Evolutionary conservation across 73 alveolate genomes (phyloP).

Genomic region (Paramecium biaurelia): DNA sequence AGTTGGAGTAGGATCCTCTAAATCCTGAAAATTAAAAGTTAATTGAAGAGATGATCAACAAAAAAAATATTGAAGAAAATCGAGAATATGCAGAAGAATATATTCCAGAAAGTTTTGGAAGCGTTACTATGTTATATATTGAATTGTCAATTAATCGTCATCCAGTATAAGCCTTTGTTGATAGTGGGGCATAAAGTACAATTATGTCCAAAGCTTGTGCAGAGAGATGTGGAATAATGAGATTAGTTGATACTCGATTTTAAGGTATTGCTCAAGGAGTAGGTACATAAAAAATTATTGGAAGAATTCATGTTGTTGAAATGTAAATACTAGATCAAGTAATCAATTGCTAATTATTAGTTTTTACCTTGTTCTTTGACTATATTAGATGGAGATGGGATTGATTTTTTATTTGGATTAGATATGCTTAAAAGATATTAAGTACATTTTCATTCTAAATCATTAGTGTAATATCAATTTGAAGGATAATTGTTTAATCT

Average conservation of each 20-base stretch:
- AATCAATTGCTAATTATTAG: neutral
- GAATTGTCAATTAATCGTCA: constrained; percentile 78
- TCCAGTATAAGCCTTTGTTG: constrained; percentile 88
- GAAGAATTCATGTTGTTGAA: constrained; percentile 92
- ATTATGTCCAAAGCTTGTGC: constrained; percentile 83
- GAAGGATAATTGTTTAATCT: constrained; percentile 73
- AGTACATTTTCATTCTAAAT: neutral
- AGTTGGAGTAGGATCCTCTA: constrained; percentile 72
- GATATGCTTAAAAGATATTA: constrained; percentile 85
- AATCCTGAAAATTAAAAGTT: constrained; percentile 82
- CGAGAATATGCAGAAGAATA: constrained; percentile 78
- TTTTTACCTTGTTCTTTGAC: constrained; percentile 81
- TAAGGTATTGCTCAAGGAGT: constrained; percentile 93
- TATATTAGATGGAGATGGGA: constrained; percentile 85
- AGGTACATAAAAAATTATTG: constrained; percentile 86
- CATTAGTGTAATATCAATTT: constrained; percentile 86
- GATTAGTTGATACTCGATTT: constrained; percentile 86
- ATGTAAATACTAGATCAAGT: constrained; percentile 79
- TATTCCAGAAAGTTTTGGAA: constrained; percentile 89
- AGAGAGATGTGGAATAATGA: constrained; percentile 83
- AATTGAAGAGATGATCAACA: constrained; percentile 81
- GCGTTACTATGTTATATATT: constrained; percentile 87
- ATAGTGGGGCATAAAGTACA: constrained; percentile 94
- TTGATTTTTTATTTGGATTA: constrained; percentile 90
- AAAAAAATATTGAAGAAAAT: constrained; percentile 84